Conservation (phyloP, 2,329 filamentous ascomycete genomes). For the Pyricularia sp. region DNA sequence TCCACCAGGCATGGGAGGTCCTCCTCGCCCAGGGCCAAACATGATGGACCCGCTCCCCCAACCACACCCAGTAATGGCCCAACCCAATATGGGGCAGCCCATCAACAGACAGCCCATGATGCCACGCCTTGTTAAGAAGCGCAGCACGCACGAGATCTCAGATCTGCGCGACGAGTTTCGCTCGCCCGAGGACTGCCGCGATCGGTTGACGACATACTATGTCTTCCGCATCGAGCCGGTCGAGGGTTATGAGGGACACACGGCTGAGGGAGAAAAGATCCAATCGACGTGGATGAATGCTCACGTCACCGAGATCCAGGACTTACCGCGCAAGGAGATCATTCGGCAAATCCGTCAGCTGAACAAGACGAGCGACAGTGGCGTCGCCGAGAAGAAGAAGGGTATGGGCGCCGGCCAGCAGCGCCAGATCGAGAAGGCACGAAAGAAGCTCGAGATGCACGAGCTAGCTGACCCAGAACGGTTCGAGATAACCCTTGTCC, state of each 20-base stretch:
- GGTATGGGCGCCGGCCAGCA: not conserved
- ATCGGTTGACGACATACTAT: not conserved
- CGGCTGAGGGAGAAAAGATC: not conserved
- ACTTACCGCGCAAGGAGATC: not conserved
- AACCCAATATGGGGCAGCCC: not conserved
- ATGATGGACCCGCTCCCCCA: not conserved
- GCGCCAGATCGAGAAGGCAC: not conserved
- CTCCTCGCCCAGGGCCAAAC: not conserved
- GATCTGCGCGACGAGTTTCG: conserved; percentile 3
- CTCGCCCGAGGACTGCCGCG: not conserved
- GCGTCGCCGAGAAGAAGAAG: not conserved
- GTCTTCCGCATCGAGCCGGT: conserved; percentile 1
- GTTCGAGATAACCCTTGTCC: conserved; percentile 1
- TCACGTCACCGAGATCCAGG: not conserved
- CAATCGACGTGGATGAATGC: conserved; percentile 3
- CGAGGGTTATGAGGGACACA: conserved; percentile 22
- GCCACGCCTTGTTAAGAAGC: not conserved
- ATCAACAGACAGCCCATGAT: not conserved
- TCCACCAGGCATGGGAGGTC: not conserved
- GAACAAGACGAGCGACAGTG: not conserved
- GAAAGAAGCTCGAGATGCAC: not conserved
- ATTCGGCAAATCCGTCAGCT: not conserved
- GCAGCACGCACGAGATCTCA: not conserved
- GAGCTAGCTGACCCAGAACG: not conserved
- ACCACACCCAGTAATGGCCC: not conserved